Percentiles rank a stretch among this genome's conserved stretches.
Evolutionary conservation across 441 rosid genomes (phyloP).

Genomic region (Bocquillonia castaneifolia): DNA sequence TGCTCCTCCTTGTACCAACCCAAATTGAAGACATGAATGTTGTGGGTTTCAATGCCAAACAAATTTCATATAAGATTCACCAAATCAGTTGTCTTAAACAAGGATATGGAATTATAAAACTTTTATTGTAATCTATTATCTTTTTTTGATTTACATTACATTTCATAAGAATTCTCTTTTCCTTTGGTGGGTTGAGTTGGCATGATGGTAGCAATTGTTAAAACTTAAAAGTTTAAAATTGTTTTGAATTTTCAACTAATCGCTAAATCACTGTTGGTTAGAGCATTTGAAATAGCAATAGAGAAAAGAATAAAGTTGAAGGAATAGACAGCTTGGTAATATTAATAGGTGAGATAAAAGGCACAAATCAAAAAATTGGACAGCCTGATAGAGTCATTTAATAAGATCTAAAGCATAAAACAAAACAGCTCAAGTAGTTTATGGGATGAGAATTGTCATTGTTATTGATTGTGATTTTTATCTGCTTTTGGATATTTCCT

Average conservation of each 20-base stretch:
- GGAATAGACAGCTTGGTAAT: not conserved
- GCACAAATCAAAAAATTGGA: not conserved
- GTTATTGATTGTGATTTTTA: not conserved
- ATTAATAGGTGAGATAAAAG: not conserved
- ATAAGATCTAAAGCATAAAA: not conserved
- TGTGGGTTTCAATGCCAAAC: constrained; percentile 6
- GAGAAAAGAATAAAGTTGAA: not conserved
- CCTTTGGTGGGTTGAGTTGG: not conserved
- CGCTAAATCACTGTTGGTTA: not conserved
- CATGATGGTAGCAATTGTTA: not conserved
- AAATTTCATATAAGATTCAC: not conserved
- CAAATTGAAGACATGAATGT: not conserved
- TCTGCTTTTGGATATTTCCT: not conserved
- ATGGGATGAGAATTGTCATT: not conserved
- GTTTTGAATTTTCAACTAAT: not conserved
- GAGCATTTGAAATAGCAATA: not conserved
- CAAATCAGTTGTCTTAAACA: not conserved
- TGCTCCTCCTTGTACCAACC: not conserved
- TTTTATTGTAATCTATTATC: too few species aligned
- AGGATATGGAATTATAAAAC: not conserved
- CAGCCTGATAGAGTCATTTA: not conserved
- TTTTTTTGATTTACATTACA: too few species aligned
- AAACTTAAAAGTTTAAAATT: not conserved
- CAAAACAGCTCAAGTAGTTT: not conserved
- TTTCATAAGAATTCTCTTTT: not conserved